Base-by-base conservation (phyloP, 306 rosid genomes). In the Fagus sylvatica region DNA sequence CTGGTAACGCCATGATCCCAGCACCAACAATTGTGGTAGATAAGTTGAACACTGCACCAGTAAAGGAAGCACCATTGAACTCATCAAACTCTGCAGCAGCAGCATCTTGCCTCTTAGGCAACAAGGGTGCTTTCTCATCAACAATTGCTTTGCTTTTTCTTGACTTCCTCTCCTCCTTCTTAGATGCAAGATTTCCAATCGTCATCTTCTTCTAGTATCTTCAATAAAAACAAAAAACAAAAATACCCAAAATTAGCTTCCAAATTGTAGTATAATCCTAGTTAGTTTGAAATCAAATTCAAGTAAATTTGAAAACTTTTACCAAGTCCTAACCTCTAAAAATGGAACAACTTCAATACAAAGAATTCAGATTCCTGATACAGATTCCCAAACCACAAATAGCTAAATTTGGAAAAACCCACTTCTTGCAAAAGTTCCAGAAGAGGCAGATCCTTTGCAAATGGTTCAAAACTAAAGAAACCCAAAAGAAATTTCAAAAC, bases 1-100 rank as follows among this genome's bases (percentile, higher is more conserved):
- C 98, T 15, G 98, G 98, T 83, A 93, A 84, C 41, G 91, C 93
- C 98, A 93, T 93, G 81, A 93, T 91, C 64, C 98, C 98, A 34
- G 98, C 97, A 70, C 98, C 98, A 74, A 93, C 88, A 67, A 89
- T 80, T 57, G 98, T 89, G 72, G 98, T 93, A 5, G 98, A 88
- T 30, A 93, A 91, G 74, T 93, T 93, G 77, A 93, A 89, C 43
- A 91, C 97, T 19, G 91, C 98, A n/a, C 98, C 97, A 42, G 91
- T 77, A 80, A 91, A 93, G 22, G 98, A 93, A 78, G 95, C 97
- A 46, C 98, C 98, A 77, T 89, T 84, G 69, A 91, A 88, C 65
- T 89, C 98, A 64, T 84, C 90, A 81, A 88, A 89, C 40, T 71
- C 85, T 17, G 7, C 79, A 69, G 5, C 77, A 69, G 74, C 86